Percentiles rank a stretch among this genome's conserved stretches.
These are phyloP conservation scores for Carex arenaria DNA, from an alignment of 202 grass and related monocot species.

Conservation along the genomic window DNA sequence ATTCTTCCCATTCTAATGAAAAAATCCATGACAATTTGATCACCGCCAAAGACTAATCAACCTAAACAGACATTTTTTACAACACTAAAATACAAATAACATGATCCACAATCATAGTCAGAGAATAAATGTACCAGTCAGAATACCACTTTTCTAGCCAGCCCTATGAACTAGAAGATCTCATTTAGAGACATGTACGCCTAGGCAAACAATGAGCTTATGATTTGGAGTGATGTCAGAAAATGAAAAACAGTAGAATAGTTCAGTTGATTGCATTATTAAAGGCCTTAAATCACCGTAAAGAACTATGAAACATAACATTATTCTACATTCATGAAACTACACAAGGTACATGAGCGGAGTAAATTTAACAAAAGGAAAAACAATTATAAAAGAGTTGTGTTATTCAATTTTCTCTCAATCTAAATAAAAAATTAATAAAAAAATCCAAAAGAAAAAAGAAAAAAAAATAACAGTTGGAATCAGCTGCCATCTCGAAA, in stretches of 20 bases:
- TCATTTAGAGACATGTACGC: neutral
- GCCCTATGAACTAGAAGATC: neutral
- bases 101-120: neutral
- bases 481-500: neutral
- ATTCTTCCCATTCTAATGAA: too few relatives aligned
- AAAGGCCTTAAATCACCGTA: slow-evolving; percentile 1
- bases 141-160: neutral
- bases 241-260: neutral
- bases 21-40: too few relatives aligned
- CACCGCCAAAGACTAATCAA: too few relatives aligned
- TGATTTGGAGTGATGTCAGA: neutral
- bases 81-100: neutral
- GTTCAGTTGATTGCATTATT: neutral
- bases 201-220: neutral
- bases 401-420: slow-evolving; percentile 21
- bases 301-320: slow-evolving; percentile 2
- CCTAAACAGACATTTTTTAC: too few relatives aligned
- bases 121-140: neutral
- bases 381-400: slow-evolving; percentile 7
- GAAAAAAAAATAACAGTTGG: neutral
- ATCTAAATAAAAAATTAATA: slow-evolving; percentile 24
- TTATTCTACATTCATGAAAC: slow-evolving; percentile 24
- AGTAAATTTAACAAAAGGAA: neutral
- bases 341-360: slow-evolving; percentile 21
- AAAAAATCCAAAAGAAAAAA: slow-evolving; percentile 2